Conservation (phyloP, 768 basidiomycete genomes). For the Solioccasus polychromus region DNA sequence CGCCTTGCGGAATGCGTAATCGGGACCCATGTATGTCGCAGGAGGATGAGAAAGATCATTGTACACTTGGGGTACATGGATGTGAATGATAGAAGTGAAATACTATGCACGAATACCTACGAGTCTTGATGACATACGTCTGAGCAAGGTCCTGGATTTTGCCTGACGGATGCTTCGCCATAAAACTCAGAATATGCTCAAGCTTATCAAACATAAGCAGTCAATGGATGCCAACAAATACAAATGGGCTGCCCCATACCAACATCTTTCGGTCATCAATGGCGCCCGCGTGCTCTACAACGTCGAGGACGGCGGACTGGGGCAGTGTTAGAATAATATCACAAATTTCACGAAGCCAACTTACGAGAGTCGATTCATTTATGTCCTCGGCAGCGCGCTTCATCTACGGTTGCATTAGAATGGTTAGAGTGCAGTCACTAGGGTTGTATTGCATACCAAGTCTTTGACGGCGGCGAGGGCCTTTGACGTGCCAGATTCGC, state of each 20-base stretch:
- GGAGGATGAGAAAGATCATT: conserved; percentile 81
- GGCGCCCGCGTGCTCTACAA: conserved; percentile 53
- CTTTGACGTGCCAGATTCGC: conserved; percentile 20
- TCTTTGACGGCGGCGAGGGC: conserved; percentile 30
- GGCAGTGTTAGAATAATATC: background rate
- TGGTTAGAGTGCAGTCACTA: background rate
- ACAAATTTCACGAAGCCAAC: background rate
- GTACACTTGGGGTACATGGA: conserved; percentile 57
- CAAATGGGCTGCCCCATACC: conserved; percentile 42
- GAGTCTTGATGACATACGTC: conserved; percentile 43
- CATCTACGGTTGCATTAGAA: conserved; percentile 16
- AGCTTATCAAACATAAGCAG: conserved; percentile 42
- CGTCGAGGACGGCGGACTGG: conserved; percentile 62
- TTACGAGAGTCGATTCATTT: conserved; percentile 26
- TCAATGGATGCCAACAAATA: background rate
- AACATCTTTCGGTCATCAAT: conserved; percentile 78
- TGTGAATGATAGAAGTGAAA: background rate
- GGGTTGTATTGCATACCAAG: conserved; percentile 18
- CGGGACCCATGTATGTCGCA: conserved; percentile 58
- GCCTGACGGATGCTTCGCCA: conserved; percentile 57
- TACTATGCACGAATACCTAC: conserved; percentile 40
- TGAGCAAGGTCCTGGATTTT: conserved; percentile 38
- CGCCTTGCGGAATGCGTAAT: conserved; percentile 66
- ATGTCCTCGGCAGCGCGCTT: conserved; percentile 31
- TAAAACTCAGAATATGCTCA: conserved; percentile 63